Percentiles rank a stretch among this genome's conserved stretches.
Conservation (phyloP, 2,329 filamentous ascomycete species). For the Leptosphaerulina australis region DNA sequence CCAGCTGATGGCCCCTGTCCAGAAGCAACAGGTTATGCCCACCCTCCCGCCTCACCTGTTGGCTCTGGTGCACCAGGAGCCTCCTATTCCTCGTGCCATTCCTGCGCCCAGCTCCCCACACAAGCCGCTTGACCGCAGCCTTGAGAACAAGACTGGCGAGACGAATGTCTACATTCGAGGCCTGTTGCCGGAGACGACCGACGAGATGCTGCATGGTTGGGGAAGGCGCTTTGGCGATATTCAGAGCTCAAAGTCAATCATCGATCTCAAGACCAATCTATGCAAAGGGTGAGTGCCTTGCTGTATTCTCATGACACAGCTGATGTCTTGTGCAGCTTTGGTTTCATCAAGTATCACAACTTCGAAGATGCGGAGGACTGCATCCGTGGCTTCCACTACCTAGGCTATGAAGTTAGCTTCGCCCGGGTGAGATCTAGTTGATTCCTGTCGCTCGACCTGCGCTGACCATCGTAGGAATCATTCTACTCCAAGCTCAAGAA, state of each 20-base stretch:
- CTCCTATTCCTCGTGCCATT: conserved; percentile 83
- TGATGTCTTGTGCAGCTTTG: conserved; percentile 68
- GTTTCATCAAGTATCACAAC: conserved; percentile 93
- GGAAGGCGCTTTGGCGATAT: conserved; percentile 89
- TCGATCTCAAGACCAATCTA: conserved; percentile 87
- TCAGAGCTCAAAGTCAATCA: conserved; percentile 97
- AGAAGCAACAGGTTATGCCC: conserved; percentile 46
- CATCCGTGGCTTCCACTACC: conserved; percentile 91
- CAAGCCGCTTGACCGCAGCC: conserved; percentile 89
- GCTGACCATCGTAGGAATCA: conserved; percentile 66
- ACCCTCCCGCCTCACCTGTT: conserved; percentile 55
- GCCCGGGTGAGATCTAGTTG: conserved; percentile 70
- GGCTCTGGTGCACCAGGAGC: conserved; percentile 67
- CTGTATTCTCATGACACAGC: background rate
- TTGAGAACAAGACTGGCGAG: conserved; percentile 93
- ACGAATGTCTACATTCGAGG: conserved; percentile 99
- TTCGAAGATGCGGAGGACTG: conserved; percentile 91
- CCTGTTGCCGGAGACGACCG: conserved; percentile 91
- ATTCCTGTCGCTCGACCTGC: background rate
- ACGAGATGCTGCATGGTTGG: conserved; percentile 83
- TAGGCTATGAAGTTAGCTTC: conserved; percentile 97
- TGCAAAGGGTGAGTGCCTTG: conserved; percentile 92
- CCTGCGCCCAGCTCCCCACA: conserved; percentile 85
- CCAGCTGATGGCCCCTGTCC: conserved; percentile 49
- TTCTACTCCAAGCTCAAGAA: conserved; percentile 99